These are phyloP conservation scores for Paecilomyces sp. DNA, from an alignment of 2,329 filamentous ascomycete species.

Conservation along the genomic window DNA sequence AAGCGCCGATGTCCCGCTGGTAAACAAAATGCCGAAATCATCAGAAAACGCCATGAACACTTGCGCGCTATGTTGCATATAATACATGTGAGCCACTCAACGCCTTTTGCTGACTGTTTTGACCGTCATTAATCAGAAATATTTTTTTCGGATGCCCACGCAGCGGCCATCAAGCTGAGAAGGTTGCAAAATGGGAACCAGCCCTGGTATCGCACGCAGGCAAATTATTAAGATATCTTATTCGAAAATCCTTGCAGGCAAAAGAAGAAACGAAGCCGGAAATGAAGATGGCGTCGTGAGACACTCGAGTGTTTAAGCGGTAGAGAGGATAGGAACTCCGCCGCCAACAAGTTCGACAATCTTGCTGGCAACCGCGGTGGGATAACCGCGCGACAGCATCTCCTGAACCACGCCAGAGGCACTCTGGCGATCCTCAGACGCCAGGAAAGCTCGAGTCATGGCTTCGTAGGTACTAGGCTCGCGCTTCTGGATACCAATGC, in stretches of 20 bases:
- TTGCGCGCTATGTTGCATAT: slow-evolving; percentile 16
- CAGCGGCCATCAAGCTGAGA: slow-evolving; percentile 17
- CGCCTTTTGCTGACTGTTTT: slow-evolving; percentile 8
- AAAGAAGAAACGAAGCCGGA: slow-evolving; percentile 6
- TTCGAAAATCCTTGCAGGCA: not conserved
- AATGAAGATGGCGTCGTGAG: slow-evolving; percentile 2
- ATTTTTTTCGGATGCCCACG: slow-evolving; percentile 2
- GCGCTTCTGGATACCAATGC: slow-evolving; percentile 68
- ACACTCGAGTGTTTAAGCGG: slow-evolving; percentile 12
- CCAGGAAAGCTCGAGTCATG: slow-evolving; percentile 90
- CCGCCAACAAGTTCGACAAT: slow-evolving; percentile 77
- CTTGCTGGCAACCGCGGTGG: slow-evolving; percentile 85
- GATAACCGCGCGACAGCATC: slow-evolving; percentile 86
- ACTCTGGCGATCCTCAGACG: slow-evolving; percentile 68
- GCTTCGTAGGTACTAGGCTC: slow-evolving; percentile 98
- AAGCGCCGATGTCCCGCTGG: slow-evolving; percentile 1
- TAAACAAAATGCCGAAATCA: not conserved
- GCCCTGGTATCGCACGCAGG: slow-evolving; percentile 20
- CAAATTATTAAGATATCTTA: slow-evolving; percentile 1
- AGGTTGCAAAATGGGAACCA: slow-evolving; percentile 24
- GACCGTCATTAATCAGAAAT: not conserved
- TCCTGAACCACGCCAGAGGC: slow-evolving; percentile 78
- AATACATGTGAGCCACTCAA: slow-evolving; percentile 11
- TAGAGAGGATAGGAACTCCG: slow-evolving; percentile 13
- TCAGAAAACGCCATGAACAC: slow-evolving; percentile 11